Percentiles rank a stretch among this genome's conserved stretches.
These are phyloP conservation scores for Ogataea philodendri DNA, from an alignment of 805 yeast species.

Conservation along the genomic window DNA sequence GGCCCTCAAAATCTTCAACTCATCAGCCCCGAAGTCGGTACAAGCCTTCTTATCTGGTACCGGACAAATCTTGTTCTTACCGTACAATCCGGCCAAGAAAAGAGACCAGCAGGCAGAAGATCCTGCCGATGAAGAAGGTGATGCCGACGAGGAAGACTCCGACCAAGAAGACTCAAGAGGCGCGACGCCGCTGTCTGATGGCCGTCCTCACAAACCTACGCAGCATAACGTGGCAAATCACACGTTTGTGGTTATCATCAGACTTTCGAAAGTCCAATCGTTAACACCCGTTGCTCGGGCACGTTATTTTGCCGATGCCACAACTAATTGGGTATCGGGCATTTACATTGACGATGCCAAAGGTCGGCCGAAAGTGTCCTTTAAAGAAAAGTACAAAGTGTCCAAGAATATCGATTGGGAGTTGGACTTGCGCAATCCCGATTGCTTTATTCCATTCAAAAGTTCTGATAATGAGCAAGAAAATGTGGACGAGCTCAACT, in stretches of 20 bases:
- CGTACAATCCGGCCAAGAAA: slow-evolving; percentile 34
- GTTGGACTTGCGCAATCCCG: slow-evolving; percentile 40
- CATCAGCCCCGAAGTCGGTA: slow-evolving; percentile 15
- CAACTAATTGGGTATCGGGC: slow-evolving; percentile 43
- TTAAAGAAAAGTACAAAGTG: slow-evolving; percentile 43
- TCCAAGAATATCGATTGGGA: slow-evolving; percentile 43
- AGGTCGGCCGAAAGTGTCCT: slow-evolving; percentile 39
- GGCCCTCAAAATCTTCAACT: slow-evolving; percentile 11
- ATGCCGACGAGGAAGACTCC: slow-evolving; percentile 24
- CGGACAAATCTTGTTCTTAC: slow-evolving; percentile 35
- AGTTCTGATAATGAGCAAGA: slow-evolving; percentile 9
- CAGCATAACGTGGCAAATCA: slow-evolving; percentile 39
- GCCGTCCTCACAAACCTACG: too few species aligned
- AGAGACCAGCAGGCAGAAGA: slow-evolving; percentile 26
- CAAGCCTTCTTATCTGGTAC: slow-evolving; percentile 32
- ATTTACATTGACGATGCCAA: slow-evolving; percentile 37
- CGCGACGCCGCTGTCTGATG: too few species aligned
- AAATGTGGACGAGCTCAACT: slow-evolving; percentile 19
- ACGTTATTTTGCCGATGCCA: slow-evolving; percentile 43
- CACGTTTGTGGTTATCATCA: slow-evolving; percentile 51
- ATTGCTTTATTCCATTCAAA: slow-evolving; percentile 36
- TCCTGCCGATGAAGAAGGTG: slow-evolving; percentile 27
- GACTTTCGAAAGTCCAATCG: slow-evolving; percentile 40
- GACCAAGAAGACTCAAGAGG: slow-evolving; percentile 15
- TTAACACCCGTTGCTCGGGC: slow-evolving; percentile 38